These are phyloP conservation scores for Dichomitus squalens DNA, from an alignment of 1,284 basidiomycete species.

Conservation along the genomic window DNA sequence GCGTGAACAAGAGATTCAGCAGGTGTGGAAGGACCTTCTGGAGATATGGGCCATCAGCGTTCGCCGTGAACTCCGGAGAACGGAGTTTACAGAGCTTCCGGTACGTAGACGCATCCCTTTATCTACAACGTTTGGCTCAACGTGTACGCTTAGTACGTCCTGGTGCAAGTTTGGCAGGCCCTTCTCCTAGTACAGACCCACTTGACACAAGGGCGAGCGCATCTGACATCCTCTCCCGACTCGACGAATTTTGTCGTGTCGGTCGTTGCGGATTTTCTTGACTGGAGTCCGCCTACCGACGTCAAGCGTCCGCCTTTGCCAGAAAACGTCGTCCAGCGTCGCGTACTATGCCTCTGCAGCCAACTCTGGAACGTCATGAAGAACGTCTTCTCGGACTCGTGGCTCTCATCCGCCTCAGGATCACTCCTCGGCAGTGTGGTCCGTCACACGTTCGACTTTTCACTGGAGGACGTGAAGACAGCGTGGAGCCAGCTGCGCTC, in stretches of 20 bases:
- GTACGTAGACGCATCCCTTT: slow-evolving; percentile 25
- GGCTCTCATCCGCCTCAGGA: slow-evolving; percentile 45
- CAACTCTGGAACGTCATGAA: slow-evolving; percentile 54
- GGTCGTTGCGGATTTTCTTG: slow-evolving; percentile 31
- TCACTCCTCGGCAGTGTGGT: slow-evolving; percentile 45
- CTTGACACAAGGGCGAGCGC: slow-evolving; percentile 40
- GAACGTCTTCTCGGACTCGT: slow-evolving; percentile 43
- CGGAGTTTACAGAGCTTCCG: slow-evolving; percentile 13
- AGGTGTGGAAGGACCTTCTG: slow-evolving; percentile 46
- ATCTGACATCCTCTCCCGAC: slow-evolving; percentile 36
- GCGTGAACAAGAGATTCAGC: slow-evolving; percentile 45
- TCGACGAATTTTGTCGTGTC: slow-evolving; percentile 31
- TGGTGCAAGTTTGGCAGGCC: slow-evolving; percentile 51
- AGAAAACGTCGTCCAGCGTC: slow-evolving; percentile 32
- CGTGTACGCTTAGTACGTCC: slow-evolving; percentile 34
- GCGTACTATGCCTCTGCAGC: slow-evolving; percentile 37
- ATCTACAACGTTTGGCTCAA: neutral
- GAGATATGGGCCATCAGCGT: slow-evolving; percentile 40
- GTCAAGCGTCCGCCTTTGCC: neutral
- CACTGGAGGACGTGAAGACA: slow-evolving; percentile 37
- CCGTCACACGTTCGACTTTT: slow-evolving; percentile 40
- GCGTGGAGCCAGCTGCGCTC: slow-evolving; percentile 50
- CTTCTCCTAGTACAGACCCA: slow-evolving; percentile 52
- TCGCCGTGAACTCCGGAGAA: slow-evolving; percentile 12
- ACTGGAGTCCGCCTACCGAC: neutral